Percentiles rank a stretch among this genome's conserved stretches.
Conservation (phyloP, 2,329 filamentous ascomycete species). For the Phialemonium atrogriseum region DNA sequence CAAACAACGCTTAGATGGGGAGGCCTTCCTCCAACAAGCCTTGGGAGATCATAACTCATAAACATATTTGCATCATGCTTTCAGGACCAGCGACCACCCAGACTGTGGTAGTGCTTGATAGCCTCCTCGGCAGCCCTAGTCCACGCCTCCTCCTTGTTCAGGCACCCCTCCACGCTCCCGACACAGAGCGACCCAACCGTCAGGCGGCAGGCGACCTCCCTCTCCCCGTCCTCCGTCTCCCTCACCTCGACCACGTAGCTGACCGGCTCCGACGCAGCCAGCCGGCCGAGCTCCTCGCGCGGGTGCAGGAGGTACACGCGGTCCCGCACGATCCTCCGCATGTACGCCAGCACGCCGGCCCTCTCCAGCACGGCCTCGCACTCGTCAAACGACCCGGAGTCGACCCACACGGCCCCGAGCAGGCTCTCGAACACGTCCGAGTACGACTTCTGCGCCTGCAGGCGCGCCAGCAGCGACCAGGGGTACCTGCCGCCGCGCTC, state of each 20-base stretch:
- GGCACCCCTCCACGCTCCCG: constrained; percentile 9
- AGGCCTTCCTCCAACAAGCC: too few relatives aligned
- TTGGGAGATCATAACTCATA: too few relatives aligned
- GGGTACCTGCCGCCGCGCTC: constrained; percentile 52
- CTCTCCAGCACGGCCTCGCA: constrained; percentile 54
- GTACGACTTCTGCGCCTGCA: constrained; percentile 67
- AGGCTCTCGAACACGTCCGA: constrained; percentile 78
- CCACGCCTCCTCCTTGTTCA: constrained; percentile 2
- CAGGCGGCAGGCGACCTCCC: constrained; percentile 36
- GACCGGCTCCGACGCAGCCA: constrained; percentile 45
- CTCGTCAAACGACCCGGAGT: constrained; percentile 53
- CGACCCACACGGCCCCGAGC: constrained; percentile 76
- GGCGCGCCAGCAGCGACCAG: constrained; percentile 61
- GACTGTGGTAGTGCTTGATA: background rate
- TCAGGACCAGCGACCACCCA: background rate
- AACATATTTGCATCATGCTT: too few relatives aligned
- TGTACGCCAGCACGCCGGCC: constrained; percentile 56
- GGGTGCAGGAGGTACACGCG: constrained; percentile 51
- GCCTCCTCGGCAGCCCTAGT: constrained; percentile 2
- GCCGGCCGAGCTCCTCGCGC: constrained; percentile 59
- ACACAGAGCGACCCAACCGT: constrained; percentile 38
- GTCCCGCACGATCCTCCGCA: constrained; percentile 53
- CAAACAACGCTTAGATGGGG: too few relatives aligned
- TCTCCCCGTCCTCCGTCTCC: constrained; percentile 11
- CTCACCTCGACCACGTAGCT: constrained; percentile 37